Base-by-base conservation (phyloP, 148 eudicot species). In the Cornus florida region DNA sequence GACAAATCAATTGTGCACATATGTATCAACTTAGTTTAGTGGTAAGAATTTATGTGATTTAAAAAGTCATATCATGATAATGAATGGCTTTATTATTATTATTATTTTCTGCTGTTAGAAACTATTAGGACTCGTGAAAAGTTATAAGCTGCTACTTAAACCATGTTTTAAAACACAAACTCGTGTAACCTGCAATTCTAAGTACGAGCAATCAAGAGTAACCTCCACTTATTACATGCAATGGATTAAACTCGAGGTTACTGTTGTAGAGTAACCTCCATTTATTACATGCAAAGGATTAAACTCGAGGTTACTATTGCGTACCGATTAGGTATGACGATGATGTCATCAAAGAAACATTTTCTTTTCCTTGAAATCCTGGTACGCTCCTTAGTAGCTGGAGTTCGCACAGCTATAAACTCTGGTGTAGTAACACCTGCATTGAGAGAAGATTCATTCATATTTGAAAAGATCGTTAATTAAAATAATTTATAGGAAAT, bases 311-410 rank as follows among this genome's bases (percentile, higher is more conserved):
- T 43, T 70, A 71, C 48, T 60, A 75, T 69, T 73, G 84, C 95
- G 67, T 85, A 94, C 98, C 83, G 75, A 79, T 88, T 90, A 83
- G 89, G 70, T 69, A 96, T 53, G 50, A 84, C 83, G 1, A 84
- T 73, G 68, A 35, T 11, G 60, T 78, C 85, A 81, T 96, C 98
- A 28, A 80, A 35, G 28, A 84, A 43, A 74, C 90, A 83, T 79
- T 90, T 94, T 69, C 93, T 78, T 84, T 96, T 96, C 83, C 81
- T 73, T 22, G 79, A 67, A 76, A 86, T 76, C 75, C 80, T 86
- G 66, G 80, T 35, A 38, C 71, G 57, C 82, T 94, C 97, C 72
- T 75, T 88, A 77, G 83, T 71, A 82, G 92, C 94, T 67, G 99
- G 98, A 73, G 99, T 92, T 56, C 77, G 91, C 31, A 90, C 83